Base-by-base conservation (phyloP, 1,139 yeast species). In the Hemisphaericaspora subhashii region DNA sequence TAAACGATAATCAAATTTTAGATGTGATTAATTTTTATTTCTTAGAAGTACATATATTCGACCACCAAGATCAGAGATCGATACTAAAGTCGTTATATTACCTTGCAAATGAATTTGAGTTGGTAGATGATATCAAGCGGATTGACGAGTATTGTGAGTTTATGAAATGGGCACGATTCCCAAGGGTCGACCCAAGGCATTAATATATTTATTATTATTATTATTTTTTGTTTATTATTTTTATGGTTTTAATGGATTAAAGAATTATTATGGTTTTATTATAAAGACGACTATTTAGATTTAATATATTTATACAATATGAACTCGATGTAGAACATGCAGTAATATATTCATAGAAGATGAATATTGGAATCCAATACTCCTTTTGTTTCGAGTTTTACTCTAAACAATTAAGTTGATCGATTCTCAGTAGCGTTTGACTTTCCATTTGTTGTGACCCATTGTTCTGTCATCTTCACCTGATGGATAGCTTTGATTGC, bases 21-120 rank as follows among this genome's bases (percentile, higher is more conserved):
- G 50, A 48, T 25, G 46, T 59, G 22, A 30, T 66, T 14, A 62
- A 59, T 42, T 63, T 61, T 44, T 62, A 62, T 32, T 58, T 62
- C 38, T 42, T 65, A 46, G 69, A 66, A 45, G 52, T 59, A 17
- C 38, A 46, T 16, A 34, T 63, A 4, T 38, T 46, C 4, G 45
- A 48, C 12, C 22, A 24, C 2, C 40, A 35, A 5, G 62, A 60
- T 10, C 51, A 52, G 35, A 13, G 45, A 12, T 42, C 42, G 10
- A 28, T 62, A 6, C 46, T 63, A 25, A 37, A 43, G 10, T 35
- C 47, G 27, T 52, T 62, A 32, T 51, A 47, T 31, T 32, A 45
- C 12, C 43, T 57, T 21, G 56, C 56, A 36, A 36, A 33, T 10
- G 33, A 38, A 13, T 50, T 58, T 35, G 40, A 48, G 23, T 58